Evolutionary conservation across 2,329 filamentous ascomycete genomes (phyloP).

Genomic region (Macroventuria anomochaeta): DNA sequence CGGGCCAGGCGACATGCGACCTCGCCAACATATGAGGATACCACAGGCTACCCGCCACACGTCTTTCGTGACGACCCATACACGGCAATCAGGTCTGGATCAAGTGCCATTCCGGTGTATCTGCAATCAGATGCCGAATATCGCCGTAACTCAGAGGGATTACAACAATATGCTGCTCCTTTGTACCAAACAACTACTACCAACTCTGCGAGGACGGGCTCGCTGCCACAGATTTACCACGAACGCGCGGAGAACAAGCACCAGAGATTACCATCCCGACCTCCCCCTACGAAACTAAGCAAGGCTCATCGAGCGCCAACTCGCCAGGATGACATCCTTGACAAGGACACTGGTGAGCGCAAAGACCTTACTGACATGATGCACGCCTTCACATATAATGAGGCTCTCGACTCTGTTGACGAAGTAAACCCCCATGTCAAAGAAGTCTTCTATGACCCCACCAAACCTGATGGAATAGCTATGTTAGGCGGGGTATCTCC

Average conservation of each 20-base stretch:
- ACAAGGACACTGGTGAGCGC: slow-evolving; percentile 42
- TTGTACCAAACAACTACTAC: slow-evolving; percentile 25
- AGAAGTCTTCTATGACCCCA: slow-evolving; percentile 31
- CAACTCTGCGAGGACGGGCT: slow-evolving; percentile 22
- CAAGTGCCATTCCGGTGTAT: slow-evolving; percentile 1
- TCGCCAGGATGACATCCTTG: slow-evolving; percentile 32
- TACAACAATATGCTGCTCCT: slow-evolving; percentile 30
- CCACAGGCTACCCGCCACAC: slow-evolving; percentile 11
- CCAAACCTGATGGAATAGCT: slow-evolving; percentile 32
- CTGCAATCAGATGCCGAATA: slow-evolving; percentile 25
- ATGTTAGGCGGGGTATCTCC: slow-evolving; percentile 29
- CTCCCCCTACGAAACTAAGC: slow-evolving; percentile 28
- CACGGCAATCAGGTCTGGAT: slow-evolving; percentile 13
- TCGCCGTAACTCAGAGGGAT: slow-evolving; percentile 35
- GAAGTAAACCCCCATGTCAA: slow-evolving; percentile 20
- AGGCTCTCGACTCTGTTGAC: slow-evolving; percentile 30
- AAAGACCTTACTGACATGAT: slow-evolving; percentile 45
- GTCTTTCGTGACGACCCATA: slow-evolving; percentile 29
- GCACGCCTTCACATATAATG: slow-evolving; percentile 40
- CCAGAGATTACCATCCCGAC: slow-evolving; percentile 11
- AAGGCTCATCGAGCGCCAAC: slow-evolving; percentile 30
- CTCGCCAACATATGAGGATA: slow-evolving; percentile 22
- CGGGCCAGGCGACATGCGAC: slow-evolving; percentile 9
- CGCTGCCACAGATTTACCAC: slow-evolving; percentile 23
- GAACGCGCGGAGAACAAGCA: slow-evolving; percentile 2